Percentiles rank a stretch among this genome's conserved stretches.
phyloP scores from a whole-genome alignment of 2,329 filamentous ascomycete genomes.

The Simplicillium aogashimaense region DNA sequence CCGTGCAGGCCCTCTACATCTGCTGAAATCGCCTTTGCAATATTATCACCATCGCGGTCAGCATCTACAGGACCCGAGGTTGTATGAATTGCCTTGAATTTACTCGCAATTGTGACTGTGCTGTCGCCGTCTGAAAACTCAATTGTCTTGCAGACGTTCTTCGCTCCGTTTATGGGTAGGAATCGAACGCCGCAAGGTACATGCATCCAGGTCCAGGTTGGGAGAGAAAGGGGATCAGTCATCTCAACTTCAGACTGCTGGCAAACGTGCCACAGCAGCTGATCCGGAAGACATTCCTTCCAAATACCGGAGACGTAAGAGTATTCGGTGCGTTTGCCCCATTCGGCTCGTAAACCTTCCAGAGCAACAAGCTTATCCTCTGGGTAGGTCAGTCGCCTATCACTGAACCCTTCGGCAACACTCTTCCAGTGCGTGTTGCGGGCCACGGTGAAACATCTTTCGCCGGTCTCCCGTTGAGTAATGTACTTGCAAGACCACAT shows the following conservation, averaged over 20 bases:
- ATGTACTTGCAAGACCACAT: slow-evolving; percentile 12
- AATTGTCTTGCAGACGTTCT: slow-evolving; percentile 6
- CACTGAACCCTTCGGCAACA: slow-evolving; percentile 8
- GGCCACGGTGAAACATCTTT: slow-evolving; percentile 10
- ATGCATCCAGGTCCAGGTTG: slow-evolving; percentile 9
- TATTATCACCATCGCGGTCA: too few species aligned
- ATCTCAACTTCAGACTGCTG: not conserved
- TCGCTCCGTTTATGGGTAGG: slow-evolving; percentile 6
- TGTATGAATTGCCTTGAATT: too few species aligned
- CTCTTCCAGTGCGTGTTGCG: slow-evolving; percentile 9
- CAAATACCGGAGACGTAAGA: slow-evolving; percentile 8
- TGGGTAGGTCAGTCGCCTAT: slow-evolving; percentile 7
- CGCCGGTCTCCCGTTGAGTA: slow-evolving; percentile 10
- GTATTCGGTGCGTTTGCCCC: slow-evolving; percentile 6
- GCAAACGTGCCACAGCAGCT: slow-evolving; percentile 10
- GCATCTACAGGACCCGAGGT: too few species aligned
- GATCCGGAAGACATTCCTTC: slow-evolving; percentile 9
- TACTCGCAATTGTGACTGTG: too few species aligned
- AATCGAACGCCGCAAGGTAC: slow-evolving; percentile 9
- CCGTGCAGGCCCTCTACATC: too few species aligned
- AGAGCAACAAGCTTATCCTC: slow-evolving; percentile 9
- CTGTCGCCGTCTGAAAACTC: not conserved
- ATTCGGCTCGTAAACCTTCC: slow-evolving; percentile 7
- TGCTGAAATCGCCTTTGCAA: too few species aligned
- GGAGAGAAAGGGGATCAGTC: slow-evolving; percentile 5